phyloP scores from a whole-genome alignment of 768 basidiomycete genomes.

The Podaxis sp. region DNA sequence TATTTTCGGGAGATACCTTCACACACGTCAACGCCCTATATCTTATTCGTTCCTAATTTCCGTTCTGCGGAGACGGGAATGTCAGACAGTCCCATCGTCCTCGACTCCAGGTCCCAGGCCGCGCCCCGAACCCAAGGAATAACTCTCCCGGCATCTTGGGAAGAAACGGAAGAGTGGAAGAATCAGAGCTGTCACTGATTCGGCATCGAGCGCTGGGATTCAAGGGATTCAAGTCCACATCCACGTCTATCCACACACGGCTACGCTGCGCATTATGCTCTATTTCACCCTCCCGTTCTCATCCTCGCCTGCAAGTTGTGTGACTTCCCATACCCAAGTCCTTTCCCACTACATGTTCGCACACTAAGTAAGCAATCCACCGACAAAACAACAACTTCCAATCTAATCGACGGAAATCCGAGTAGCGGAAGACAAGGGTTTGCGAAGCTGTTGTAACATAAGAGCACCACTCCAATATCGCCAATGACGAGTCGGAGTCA shows the following conservation, averaged over 20 bases:
- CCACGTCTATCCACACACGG: background rate
- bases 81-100: background rate
- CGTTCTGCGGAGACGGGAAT: background rate
- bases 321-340: background rate
- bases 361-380: background rate
- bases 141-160: slow-evolving; percentile 1
- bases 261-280: background rate
- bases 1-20: background rate
- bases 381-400: background rate
- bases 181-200: background rate
- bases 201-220: background rate
- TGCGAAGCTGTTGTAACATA: background rate
- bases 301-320: background rate
- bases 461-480: background rate
- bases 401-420: background rate
- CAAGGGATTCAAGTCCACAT: no score
- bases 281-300: background rate
- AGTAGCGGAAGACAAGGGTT: background rate
- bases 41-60: background rate
- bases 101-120: background rate
- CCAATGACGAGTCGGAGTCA: background rate
- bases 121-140: slow-evolving; percentile 1
- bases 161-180: background rate
- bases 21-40: background rate
- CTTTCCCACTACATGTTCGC: background rate